Base-by-base conservation (phyloP, 331 rosid species). In the Pyrus hybrid region DNA sequence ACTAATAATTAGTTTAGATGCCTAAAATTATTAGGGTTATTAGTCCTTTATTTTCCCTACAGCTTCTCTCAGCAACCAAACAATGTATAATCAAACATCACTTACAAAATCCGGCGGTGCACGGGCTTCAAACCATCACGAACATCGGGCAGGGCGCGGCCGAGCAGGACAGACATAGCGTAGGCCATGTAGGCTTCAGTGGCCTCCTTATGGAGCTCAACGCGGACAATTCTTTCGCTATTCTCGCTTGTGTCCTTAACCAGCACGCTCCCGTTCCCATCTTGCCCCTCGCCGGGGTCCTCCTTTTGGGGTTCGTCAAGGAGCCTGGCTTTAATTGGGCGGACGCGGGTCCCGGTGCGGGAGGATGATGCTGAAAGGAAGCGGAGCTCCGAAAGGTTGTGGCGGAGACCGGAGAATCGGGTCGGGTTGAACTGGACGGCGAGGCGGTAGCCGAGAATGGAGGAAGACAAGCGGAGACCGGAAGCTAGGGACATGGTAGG, bases 41-140 rank as follows among this genome's bases (percentile, higher is more conserved):
- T 23, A 29, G 4, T 29, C 20, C 1, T 14, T 61, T 61, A 1
- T 6, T 3, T 16, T 63, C 68, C 23, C 78, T 28, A 6, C 61
- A 74, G 5, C 12, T 17, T 26, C 47, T 45, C 68, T 20, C 71
- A 29, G 49, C 14, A 63, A 63, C 29, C 62, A 45, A 28, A 65
- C 80, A 69, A 7, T 45, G 23, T 29, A 17, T 4, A n/a, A 49
- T 35, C 10, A 57, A 77, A 35, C 21, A 56, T 29, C 13, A 86
- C 98, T 91, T 66, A 93, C 98, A 94, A 80, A 73, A 94, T 88
- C 74, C 99, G 86, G 62, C 99, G 85, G 75, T 94, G 99, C 41
- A 94, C 99, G 0, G 99, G 99, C 86, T 94, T 94, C 84, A 94
- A 80, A 7, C 99, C 99, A 54, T 94, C 99, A 13, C 99, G 96